A percentile compares a stretch with the other conserved stretches of the same genome.
These are phyloP conservation scores for Calamus simplicifolius DNA, from an alignment of 176 grass and related monocot genomes.

Conservation along the genomic window DNA sequence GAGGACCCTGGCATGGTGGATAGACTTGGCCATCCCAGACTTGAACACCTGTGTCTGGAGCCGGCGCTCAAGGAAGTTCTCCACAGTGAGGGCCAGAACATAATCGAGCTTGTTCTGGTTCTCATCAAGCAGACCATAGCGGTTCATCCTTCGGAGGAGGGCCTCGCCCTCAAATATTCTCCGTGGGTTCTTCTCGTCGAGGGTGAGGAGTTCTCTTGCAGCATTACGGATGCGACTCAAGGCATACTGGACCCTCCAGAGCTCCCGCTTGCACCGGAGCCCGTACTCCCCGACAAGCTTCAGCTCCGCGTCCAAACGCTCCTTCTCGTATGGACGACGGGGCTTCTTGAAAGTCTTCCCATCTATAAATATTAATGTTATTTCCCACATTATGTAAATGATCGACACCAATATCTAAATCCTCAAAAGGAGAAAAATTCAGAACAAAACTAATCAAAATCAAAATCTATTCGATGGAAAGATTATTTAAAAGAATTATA, in stretches of 20 bases:
- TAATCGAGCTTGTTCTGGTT: constrained; percentile 78
- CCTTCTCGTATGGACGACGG: constrained; percentile 69
- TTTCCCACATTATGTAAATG: neutral
- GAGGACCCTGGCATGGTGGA: constrained; percentile 60
- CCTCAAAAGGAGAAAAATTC: neutral
- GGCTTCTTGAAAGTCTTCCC: constrained; percentile 82
- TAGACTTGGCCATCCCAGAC: constrained; percentile 74
- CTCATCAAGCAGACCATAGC: constrained; percentile 56
- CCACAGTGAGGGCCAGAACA: constrained; percentile 60
- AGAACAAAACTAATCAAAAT: no score
- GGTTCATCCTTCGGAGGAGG: constrained; percentile 60
- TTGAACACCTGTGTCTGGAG: constrained; percentile 75
- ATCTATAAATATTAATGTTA: constrained; percentile 22
- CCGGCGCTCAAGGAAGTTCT: constrained; percentile 64
- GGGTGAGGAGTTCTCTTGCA: constrained; percentile 62
- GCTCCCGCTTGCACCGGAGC: constrained; percentile 63
- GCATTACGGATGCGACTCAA: constrained; percentile 65
- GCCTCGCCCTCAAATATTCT: constrained; percentile 79
- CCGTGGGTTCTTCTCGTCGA: constrained; percentile 70
- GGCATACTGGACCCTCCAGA: constrained; percentile 63
- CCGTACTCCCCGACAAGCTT: constrained; percentile 71
- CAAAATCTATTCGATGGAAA: no score
- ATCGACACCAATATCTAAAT: neutral
- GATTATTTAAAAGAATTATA: no score
- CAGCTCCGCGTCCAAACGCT: constrained; percentile 57